Conservation (phyloP, 345 rosid species). For the Sonneratia alba region DNA sequence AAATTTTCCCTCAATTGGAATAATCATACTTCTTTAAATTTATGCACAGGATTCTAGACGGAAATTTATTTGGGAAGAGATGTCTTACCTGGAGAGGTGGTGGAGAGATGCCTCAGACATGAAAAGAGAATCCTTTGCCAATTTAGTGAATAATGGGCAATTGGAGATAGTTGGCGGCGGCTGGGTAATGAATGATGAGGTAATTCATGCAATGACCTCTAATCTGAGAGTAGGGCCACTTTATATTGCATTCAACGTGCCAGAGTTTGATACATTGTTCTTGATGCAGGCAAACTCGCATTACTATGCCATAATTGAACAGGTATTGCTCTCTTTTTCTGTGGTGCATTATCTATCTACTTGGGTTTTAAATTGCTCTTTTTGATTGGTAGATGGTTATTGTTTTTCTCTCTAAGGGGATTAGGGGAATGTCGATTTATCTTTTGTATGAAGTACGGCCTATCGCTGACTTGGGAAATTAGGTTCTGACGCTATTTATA, state of each 20-base stretch:
- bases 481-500: neutral
- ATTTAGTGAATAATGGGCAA: slow-evolving; percentile 82
- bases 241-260: neutral
- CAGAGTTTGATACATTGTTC: slow-evolving; percentile 6
- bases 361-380: neutral
- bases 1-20: neutral
- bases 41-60: slow-evolving; percentile 60
- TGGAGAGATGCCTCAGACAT: slow-evolving; percentile 82
- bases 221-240: neutral
- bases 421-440: neutral
- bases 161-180: slow-evolving; percentile 98
- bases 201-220: slow-evolving; percentile 15
- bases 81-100: slow-evolving; percentile 97
- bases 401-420: neutral
- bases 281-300: slow-evolving; percentile 93
- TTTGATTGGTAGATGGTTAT: neutral
- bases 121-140: slow-evolving; percentile 54
- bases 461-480: neutral
- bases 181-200: slow-evolving; percentile 99
- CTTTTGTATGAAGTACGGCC: neutral
- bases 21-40: neutral
- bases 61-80: slow-evolving; percentile 99
- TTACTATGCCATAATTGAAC: slow-evolving; percentile 89
- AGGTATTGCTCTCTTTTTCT: slow-evolving; percentile 35
- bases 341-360: neutral